Evolutionary conservation across 129 eudicot species (phyloP), one percentile per base, ranked within the genome.

Genomic region (Lactuca saligna): DNA sequence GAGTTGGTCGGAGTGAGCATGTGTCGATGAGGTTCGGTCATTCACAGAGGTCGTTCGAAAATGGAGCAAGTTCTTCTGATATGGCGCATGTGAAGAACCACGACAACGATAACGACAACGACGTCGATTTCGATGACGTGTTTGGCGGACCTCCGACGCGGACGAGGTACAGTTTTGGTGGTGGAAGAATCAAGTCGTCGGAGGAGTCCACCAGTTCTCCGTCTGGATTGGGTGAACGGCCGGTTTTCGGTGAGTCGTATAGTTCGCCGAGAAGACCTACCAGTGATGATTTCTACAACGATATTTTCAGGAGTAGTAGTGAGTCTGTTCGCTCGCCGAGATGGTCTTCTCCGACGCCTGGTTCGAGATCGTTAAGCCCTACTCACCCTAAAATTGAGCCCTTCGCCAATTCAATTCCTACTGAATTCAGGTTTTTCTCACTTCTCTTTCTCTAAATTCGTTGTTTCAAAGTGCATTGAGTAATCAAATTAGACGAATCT

Each of bases 71-170:
- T 17, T 65, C 75, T 70, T 83, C 77, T 14, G 62, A 66, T 29
- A 38, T 61, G 66, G 44, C 51, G 15, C 3, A 77, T 3, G 12
- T 35, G 49, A 64, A 65, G 32, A 61, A 51, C 57, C 57, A 70
- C 66, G 78, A 78, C 16, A 48, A 56, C 7, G 97, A 94, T n/a
- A 75, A 70, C 66, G 78, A 78, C 16, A 48, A 56, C 7, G 97
- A 94, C n/a, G 78, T 89, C 39, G 95, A 94, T 75, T 94, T 94
- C 61, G 78, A 84, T 54, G 99, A 94, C 41, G 99, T 94, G 17
- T 94, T 94, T 55, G 99, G 99, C 3, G 99, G 99, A 41, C 99
- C 99, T 46, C 99, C 97, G 7, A 77, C 91, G 82, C 81, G 97
- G 42, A 79, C 58, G 82, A 89, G 68, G 20, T 57, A 81, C 77